These are phyloP conservation scores for Lachnellula suecica DNA, from an alignment of 2,329 filamentous ascomycete species.

Conservation along the genomic window DNA sequence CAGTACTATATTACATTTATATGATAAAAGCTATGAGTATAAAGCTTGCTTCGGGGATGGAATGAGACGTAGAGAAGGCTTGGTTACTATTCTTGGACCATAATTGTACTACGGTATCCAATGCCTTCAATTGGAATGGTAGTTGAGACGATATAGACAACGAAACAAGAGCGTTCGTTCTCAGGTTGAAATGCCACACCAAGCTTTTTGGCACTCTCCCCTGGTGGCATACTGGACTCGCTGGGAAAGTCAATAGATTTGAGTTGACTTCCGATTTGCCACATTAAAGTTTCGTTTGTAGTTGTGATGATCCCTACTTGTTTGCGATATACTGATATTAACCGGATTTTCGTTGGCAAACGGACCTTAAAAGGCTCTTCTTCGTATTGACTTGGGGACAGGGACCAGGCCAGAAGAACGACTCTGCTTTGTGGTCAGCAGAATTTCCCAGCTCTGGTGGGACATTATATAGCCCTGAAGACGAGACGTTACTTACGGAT, in stretches of 20 bases:
- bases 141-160: neutral
- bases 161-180: neutral
- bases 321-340: constrained; percentile 9
- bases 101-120: neutral
- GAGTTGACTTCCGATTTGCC: constrained; percentile 16
- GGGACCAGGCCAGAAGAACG: constrained; percentile 13
- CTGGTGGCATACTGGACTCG: neutral
- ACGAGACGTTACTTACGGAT: constrained; percentile 6
- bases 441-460: too few relatives aligned
- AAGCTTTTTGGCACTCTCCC: neutral
- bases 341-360: constrained; percentile 6
- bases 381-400: neutral
- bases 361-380: constrained; percentile 1
- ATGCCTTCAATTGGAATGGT: neutral
- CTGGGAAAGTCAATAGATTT: constrained; percentile 4
- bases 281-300: constrained; percentile 17
- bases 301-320: constrained; percentile 19
- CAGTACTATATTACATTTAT: too few relatives aligned
- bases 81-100: constrained; percentile 3
- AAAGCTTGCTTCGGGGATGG: too few relatives aligned
- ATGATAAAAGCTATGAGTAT: too few relatives aligned
- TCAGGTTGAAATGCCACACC: constrained; percentile 4
- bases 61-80: too few relatives aligned
- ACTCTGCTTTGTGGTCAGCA: too few relatives aligned
- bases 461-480: too few relatives aligned